Evolutionary conservation across 2,329 filamentous ascomycete species (phyloP).

Genomic region (Hypoxylon sp.): DNA sequence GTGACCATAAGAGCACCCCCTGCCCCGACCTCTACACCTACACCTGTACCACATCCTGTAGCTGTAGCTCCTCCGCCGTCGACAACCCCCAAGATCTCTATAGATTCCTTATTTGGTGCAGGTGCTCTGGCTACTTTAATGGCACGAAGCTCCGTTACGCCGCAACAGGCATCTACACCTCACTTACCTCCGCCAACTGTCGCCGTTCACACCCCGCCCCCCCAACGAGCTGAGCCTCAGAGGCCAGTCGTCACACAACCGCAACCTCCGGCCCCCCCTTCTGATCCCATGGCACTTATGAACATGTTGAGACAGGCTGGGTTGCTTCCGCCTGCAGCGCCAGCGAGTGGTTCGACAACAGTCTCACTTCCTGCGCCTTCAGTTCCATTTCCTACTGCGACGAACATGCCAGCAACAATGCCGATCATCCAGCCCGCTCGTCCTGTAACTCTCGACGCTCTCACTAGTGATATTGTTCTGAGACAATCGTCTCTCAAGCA

Average conservation of each 20-base stretch:
- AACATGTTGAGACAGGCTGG: slow-evolving; percentile 77
- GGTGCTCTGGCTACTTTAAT: slow-evolving; percentile 71
- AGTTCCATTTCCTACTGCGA: slow-evolving; percentile 50
- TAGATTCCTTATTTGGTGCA: slow-evolving; percentile 70
- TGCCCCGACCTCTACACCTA: slow-evolving; percentile 58
- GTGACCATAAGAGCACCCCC: slow-evolving; percentile 68
- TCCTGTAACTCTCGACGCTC: slow-evolving; percentile 50
- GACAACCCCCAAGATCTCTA: slow-evolving; percentile 58
- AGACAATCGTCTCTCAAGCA: slow-evolving; percentile 78
- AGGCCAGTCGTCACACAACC: slow-evolving; percentile 48
- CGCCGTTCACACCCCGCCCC: slow-evolving; percentile 64
- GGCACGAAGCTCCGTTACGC: slow-evolving; percentile 64
- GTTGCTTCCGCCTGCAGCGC: slow-evolving; percentile 64
- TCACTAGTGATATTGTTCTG: slow-evolving; percentile 67
- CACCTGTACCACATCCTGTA: slow-evolving; percentile 51
- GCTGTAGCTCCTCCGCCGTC: slow-evolving; percentile 55
- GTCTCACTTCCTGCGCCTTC: slow-evolving; percentile 56
- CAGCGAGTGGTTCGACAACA: slow-evolving; percentile 48
- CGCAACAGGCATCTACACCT: slow-evolving; percentile 64
- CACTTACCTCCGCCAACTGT: slow-evolving; percentile 57
- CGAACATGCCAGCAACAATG: slow-evolving; percentile 53
- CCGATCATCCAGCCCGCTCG: slow-evolving; percentile 48
- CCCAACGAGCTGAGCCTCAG: slow-evolving; percentile 57
- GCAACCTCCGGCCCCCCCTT: slow-evolving; percentile 53
- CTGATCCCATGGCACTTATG: slow-evolving; percentile 70